Evolutionary conservation across 2,329 filamentous ascomycete genomes (phyloP).

Genomic region (Botrytis hyacinthi): DNA sequence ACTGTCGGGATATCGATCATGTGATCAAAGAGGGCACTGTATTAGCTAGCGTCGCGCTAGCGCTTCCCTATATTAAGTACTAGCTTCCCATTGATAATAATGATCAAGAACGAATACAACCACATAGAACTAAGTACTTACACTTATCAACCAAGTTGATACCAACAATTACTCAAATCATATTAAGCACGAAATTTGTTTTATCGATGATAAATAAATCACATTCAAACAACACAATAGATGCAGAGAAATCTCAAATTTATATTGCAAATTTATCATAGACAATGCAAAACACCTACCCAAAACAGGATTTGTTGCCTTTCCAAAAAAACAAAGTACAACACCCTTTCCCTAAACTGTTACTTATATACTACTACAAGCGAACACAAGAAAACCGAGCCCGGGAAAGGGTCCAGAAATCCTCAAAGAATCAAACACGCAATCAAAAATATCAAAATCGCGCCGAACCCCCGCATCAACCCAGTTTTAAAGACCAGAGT

Average conservation of each 20-base stretch:
- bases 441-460: neutral
- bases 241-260: neutral
- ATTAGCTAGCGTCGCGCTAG: too few species aligned
- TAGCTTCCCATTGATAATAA: too few species aligned
- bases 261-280: neutral
- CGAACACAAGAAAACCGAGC: neutral
- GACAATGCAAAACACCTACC: too few species aligned
- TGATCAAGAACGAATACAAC: too few species aligned
- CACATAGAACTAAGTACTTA: too few species aligned
- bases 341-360: neutral
- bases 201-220: neutral
- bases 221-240: neutral
- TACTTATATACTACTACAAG: slow-evolving; percentile 5
- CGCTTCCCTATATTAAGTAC: too few species aligned
- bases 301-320: neutral
- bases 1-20: too few species aligned
- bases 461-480: neutral
- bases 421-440: neutral
- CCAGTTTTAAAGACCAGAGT: slow-evolving; percentile 33
- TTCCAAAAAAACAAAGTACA: neutral
- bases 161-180: too few species aligned
- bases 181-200: neutral
- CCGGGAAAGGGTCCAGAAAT: neutral
- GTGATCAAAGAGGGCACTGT: too few species aligned
- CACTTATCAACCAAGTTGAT: too few species aligned